Base-by-base conservation (phyloP, 202 grass and related monocot genomes). In the Zizania palustris region DNA sequence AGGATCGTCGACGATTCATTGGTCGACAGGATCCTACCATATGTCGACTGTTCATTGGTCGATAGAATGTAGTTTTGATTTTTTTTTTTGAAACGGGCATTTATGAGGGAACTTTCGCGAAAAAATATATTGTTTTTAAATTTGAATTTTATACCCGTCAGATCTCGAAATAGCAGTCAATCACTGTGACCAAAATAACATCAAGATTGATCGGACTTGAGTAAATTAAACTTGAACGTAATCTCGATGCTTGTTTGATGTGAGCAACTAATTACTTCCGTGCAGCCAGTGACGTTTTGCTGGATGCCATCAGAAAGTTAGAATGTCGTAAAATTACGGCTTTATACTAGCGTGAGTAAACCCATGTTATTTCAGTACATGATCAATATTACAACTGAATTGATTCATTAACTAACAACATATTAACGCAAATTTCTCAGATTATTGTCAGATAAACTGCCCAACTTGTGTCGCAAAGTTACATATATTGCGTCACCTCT, bases 371-470 rank as follows among this genome's bases (percentile, higher is more conserved):
- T 65, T 19, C 67, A 59, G 18, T 36, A 34, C 41, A 43, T 1
- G 11, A 16, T 28, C 19, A 14, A 6, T 55, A 63, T 50, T 55
- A 46, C 56, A 71, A 4, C 13, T 19, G 18, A 34, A 9, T 3
- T 11, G 13, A 39, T 13, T 22, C 43, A 59, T 1, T 15, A 10
- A 39, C 22, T 22, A 51, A 65, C 68, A 80, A 76, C 65, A 56
- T 45, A 87, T 72, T 60, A 46, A 75, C 70, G 80, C 64, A 80
- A 84, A 45, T 71, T 49, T 66, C 76, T 45, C 48, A 3, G 71
- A 61, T 88, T 84, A 88, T 80, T 84, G 75, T 62, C 35, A 41
- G 33, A 80, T 58, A 66, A 58, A 37, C 33, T 48, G 59, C 33
- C 41, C 64, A 84, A 43, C 78, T 88, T 74, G 49, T 48, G 71